Evolutionary conservation across 768 basidiomycete genomes (phyloP).

Genomic region (Tephrocybe sp.): DNA sequence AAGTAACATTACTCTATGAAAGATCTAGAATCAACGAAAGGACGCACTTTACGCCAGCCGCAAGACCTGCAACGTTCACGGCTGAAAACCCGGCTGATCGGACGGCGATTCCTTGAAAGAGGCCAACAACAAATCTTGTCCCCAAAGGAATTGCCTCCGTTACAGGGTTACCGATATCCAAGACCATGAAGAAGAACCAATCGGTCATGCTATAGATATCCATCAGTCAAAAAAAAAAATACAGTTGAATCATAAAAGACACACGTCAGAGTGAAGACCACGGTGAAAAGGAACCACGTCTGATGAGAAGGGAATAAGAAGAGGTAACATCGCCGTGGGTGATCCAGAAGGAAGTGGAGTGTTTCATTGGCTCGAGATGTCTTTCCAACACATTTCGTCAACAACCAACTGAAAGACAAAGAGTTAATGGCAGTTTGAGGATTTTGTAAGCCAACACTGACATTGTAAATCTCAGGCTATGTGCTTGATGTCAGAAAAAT

Average conservation of each 20-base stretch:
- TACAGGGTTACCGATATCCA: slow-evolving; percentile 78
- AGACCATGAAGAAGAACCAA: slow-evolving; percentile 86
- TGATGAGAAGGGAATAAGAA: slow-evolving; percentile 92
- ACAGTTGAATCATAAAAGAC: slow-evolving; percentile 16
- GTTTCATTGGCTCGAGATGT: slow-evolving; percentile 71
- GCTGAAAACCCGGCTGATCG: slow-evolving; percentile 85
- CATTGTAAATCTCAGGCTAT: slow-evolving; percentile 81
- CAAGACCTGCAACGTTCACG: slow-evolving; percentile 69
- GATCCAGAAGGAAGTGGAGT: slow-evolving; percentile 88
- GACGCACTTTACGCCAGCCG: slow-evolving; percentile 85
- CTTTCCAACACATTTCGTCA: slow-evolving; percentile 58
- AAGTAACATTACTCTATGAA: neutral
- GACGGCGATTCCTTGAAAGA: slow-evolving; percentile 79
- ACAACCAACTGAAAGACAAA: slow-evolving; percentile 57
- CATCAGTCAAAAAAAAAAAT: neutral
- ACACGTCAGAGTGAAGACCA: slow-evolving; percentile 71
- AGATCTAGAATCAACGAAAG: neutral
- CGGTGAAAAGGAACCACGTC: slow-evolving; percentile 82
- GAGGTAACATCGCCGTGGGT: slow-evolving; percentile 89
- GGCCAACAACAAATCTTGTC: slow-evolving; percentile 65
- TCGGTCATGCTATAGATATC: slow-evolving; percentile 59
- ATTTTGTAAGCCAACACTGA: slow-evolving; percentile 32
- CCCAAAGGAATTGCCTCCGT: slow-evolving; percentile 70
- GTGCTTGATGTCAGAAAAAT: neutral
- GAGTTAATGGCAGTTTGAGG: slow-evolving; percentile 6